Evolutionary conservation across 1,284 basidiomycete genomes (phyloP), one percentile per base, ranked within the genome.

Genomic region (Coniferiporia sulphurascens): DNA sequence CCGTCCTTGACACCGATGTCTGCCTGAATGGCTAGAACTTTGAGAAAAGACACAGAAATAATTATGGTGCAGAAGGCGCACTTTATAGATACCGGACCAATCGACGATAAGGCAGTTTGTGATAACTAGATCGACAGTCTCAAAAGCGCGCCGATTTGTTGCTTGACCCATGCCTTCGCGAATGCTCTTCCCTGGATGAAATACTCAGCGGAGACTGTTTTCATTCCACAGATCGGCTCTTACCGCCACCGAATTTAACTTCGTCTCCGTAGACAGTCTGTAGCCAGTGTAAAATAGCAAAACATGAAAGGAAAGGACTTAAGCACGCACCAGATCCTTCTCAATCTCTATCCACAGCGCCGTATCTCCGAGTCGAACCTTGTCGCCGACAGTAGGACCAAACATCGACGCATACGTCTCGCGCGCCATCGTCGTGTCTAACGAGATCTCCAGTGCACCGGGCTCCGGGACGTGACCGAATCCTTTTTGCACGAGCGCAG

Each of bases 141-240:
- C 86, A 0, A 67, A 66, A 17, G 90, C 83, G 0, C 82, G 75
- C 7, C 87, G 77, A 60, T 90, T 86, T 0, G 90, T 91, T 0
- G 89, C 89, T 73, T 99, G 96, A 6, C 95, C 97, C 90, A 95
- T 95, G 8, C 95, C 95, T 68, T 98, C 95, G n/a, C 95, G 87
- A 54, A 97, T 88, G 0, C 88, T 85, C 74, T 98, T 98, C 12
- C 93, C 91, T 91, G 63, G 17, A 21, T 17, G 21, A n/a, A 7
- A 48, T 46, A 56, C 19, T 41, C 38, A 41, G 38, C 15, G 15
- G 15, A 52, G 19, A 52, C 57, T 19, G 56, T 58, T 43, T 62
- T 51, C 60, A n/a, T 36, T 58, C 4, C 13, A 15, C 27, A 56
- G 43, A 27, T 44, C 34, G 1, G 36, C 19, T 63, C 74, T 65